Base-by-base conservation (phyloP, 176 grass and related monocot genomes). In the Juncus effusus region DNA sequence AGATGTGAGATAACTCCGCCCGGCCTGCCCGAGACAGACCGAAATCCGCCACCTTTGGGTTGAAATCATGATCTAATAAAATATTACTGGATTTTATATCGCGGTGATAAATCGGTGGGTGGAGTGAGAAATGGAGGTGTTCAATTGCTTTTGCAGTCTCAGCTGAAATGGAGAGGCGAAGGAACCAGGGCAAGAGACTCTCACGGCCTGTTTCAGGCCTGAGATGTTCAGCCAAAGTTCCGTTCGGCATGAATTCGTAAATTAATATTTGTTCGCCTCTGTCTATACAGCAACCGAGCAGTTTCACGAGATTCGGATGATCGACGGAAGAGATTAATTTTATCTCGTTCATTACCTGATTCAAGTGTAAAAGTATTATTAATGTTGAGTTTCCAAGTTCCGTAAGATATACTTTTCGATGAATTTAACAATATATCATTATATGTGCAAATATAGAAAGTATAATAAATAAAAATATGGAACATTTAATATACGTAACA, bases 1-100 rank as follows among this genome's bases (percentile, higher is more conserved):
- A 99, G 14, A 93, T 62, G 64, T 99, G 83, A 9, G 94, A 77
- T 6, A 67, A 67, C 71, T 79, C 79, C 7, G 3, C 13, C 6
- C 63, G 40, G 14, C 12, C 88, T 15, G 67, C 49, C 51, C 88
- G 80, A 2, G 88, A 86, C n/a, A 99, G 80, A 0, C 94, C 94
- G 52, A 99, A 99, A 79, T 99, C 94, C 41, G 94, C 88, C 44
- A 97, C 77, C 78, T 87, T 92, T 0, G 94, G 72, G 0, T 81
- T 74, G 42, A 99, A 77, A 8, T 73, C 45, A 45, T 35, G 69
- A 72, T 89, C 85, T 3, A 97, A 67, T 39, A 97, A 72, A 77
- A 97, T 97, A 82, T 97, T 97, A 65, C 82, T 88, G 3, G 94
- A 92, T 76, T 97, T 97, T 63, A 97, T 66, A 70, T 97, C 94